These are phyloP conservation scores for Malus sylvestris DNA, from an alignment of 306 rosid genomes.

Conservation along the genomic window DNA sequence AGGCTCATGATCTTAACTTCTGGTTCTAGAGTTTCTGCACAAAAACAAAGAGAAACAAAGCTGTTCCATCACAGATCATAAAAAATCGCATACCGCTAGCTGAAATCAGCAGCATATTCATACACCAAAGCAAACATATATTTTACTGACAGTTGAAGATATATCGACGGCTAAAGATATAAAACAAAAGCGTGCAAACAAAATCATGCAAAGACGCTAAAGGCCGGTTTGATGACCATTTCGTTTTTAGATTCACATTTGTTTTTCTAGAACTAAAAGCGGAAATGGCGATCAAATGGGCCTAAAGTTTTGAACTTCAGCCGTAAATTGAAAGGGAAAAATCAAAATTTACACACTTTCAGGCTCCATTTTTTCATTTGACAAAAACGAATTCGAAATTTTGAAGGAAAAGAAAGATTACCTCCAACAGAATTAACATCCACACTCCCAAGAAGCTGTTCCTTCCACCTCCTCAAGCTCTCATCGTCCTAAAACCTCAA, in stretches of 20 bases:
- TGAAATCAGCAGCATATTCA: background rate
- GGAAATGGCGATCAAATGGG: background rate
- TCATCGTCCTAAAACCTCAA: conserved; percentile 68
- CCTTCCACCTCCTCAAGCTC: conserved; percentile 95
- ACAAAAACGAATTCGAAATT: background rate
- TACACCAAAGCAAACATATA: background rate
- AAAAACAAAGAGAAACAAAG: background rate
- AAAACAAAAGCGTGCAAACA: background rate
- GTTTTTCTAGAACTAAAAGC: background rate
- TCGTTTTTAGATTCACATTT: background rate
- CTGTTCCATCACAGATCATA: background rate
- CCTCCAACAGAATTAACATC: conserved; percentile 84
- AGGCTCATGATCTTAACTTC: conserved; percentile 85
- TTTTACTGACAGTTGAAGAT: background rate
- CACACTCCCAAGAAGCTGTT: conserved; percentile 94
- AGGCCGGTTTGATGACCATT: no score
- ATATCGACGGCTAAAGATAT: background rate
- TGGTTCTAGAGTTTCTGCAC: conserved; percentile 73
- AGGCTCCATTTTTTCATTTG: background rate
- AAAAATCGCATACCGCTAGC: background rate
- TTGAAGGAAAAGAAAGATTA: conserved; percentile 19
- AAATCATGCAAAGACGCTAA: no score
- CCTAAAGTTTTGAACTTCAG: background rate
- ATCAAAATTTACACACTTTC: background rate
- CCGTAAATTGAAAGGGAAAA: background rate